Base-by-base conservation (phyloP, 2,329 filamentous ascomycete genomes). In the Neopestalotiopsis rosae region DNA sequence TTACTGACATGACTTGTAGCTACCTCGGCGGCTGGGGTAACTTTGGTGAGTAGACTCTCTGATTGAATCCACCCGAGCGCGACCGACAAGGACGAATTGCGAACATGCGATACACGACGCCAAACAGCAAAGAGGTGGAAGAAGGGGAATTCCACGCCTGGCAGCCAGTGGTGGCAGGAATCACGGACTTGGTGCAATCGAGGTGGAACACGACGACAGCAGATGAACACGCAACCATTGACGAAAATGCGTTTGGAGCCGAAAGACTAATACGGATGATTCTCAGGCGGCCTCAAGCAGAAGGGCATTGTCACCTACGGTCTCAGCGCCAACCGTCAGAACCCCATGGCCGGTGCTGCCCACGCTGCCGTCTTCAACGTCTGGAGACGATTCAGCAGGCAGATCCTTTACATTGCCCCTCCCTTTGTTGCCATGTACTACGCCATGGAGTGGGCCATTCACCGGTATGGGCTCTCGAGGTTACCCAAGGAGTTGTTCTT, bases 361-460 rank as follows among this genome's bases (percentile, higher is more conserved):
- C 84, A 95, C 82, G 92, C 91, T 74, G 95, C 94, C 77, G 85
- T 98, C 85, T 98, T 98, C 90, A 98, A 98, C 88, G 91, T 90
- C 76, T 97, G 92, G 88, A 91, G 96, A 81, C 90, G 96, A 77
- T 93, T 92, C 83, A 90, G 90, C 80, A 83, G 87, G 76, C 95
- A 98, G 87, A 89, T 97, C 74, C 89, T 98, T 74, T 98, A 95
- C 88, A 91, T 94, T 83, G 88, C 91, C 24, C 92, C 95, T 69
- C 92, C 94, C 57, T 85, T 97, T 75, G 77, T 95, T 72, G 82
- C 87, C 73, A 94, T 89, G 72, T 98, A 98, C 85, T 89, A 91
- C 79, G 79, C 89, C 73, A 92, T 98, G 91, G 84, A 93, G 80
- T 98, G 95, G 95, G 95, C 95, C 73, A 91, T 90, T 76, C 91